Evolutionary conservation across 106 monocot genomes (phyloP), one percentile per base, ranked within the genome.

Genomic region (Gastrodia elata): DNA sequence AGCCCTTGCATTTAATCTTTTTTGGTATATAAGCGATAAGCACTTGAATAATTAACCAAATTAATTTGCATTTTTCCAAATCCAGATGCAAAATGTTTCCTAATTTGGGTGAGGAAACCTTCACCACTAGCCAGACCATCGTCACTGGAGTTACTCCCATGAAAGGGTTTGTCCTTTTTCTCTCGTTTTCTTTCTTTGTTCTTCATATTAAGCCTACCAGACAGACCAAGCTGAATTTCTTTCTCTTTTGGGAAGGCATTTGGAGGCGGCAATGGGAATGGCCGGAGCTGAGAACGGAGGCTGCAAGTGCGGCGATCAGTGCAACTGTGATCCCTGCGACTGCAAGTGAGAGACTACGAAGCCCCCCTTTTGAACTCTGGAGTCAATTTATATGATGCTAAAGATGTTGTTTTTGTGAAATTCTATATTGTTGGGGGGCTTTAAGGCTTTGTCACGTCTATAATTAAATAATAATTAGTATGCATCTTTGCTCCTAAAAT

Each of bases 241-340:
- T 44, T 32, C 1, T 49, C 34, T 38, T n/a, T 14, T 71, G 33
- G 75, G 58, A 81, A 90, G 86, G 64, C 75, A 71, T 3, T 35
- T 61, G 38, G 87, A 82, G 64, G 84, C 74, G 82, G 76, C 59
- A 38, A 74, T 42, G 38, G 76, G 49, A 38, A 74, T 42, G 38
- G 77, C 79, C 41, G 87, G 79, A 79, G 27, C 81, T 9, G 78
- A 85, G 71, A 83, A 83, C 28, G 80, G 65, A 4, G 91, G 85
- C 5, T 91, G 91, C 91, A 85, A 88, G 77, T 91, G 91, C 46
- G 87, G 87, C 20, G 37, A 77, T 26, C 84, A 74, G 75, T 91
- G 90, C 87, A 82, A 52, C 71, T 91, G 90, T 68, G 26, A 84
- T 39, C 87, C 87, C 65, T 91, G 91, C 91, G 85, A 38, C 52